Percentiles rank a stretch among this genome's conserved stretches.
These are phyloP conservation scores for Selenicereus undatus DNA, from an alignment of 148 eudicot species.

Conservation along the genomic window DNA sequence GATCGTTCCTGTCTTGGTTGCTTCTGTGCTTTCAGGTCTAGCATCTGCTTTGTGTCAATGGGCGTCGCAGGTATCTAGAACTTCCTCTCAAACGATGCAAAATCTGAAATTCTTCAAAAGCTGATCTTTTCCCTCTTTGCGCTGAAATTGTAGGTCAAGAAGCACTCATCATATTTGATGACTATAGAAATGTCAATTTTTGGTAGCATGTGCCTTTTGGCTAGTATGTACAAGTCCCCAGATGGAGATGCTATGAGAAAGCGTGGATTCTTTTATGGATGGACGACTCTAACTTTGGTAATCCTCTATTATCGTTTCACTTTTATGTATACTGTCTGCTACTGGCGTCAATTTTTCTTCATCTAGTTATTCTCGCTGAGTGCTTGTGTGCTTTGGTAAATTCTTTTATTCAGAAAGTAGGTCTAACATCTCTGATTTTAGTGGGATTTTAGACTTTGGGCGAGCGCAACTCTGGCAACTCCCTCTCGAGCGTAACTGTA, in stretches of 20 bases:
- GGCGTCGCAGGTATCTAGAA: constrained; percentile 90
- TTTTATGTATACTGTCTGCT: neutral
- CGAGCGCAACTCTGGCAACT: too few species aligned
- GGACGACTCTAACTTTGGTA: constrained; percentile 88
- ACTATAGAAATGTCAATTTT: constrained; percentile 94
- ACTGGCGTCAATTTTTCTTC: neutral
- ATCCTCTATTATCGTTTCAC: constrained; percentile 8
- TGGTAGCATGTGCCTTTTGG: constrained; percentile 82
- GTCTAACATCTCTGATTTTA: too few species aligned
- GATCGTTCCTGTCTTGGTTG: constrained; percentile 82
- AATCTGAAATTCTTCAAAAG: neutral
- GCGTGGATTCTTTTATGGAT: constrained; percentile 78
- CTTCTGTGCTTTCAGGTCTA: constrained; percentile 90
- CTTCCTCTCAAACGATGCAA: constrained; percentile 3
- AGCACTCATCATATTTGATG: constrained; percentile 89
- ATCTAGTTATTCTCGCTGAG: neutral
- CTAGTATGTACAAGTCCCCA: constrained; percentile 80
- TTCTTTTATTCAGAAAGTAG: too few species aligned
- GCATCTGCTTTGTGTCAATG: constrained; percentile 98
- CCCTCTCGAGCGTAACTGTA: too few species aligned
- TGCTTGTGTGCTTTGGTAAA: neutral
- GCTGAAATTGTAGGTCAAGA: constrained; percentile 58
- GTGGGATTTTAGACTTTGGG: too few species aligned
- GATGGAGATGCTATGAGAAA: constrained; percentile 80
- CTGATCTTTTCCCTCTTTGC: constrained; percentile 4